Percentiles rank a stretch among this genome's conserved stretches.
Conservation (phyloP, 345 rosid genomes). For the Populus ilicifolia region DNA sequence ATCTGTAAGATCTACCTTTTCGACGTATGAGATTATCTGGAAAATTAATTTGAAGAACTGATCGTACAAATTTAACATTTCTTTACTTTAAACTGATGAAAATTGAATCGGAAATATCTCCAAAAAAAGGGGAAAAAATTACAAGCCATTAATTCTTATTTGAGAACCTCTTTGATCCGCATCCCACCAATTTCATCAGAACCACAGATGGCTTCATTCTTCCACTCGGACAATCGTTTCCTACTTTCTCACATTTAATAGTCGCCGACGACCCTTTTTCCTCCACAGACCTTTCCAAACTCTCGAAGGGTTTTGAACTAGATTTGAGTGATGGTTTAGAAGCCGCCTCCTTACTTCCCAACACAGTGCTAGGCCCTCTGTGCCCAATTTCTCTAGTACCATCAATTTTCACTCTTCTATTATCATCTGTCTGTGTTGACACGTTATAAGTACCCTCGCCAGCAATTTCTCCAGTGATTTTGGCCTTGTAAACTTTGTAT, state of each 20-base stretch:
- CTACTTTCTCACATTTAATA: background rate
- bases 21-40: too few relatives aligned
- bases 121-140: background rate
- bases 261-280: background rate
- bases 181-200: slow-evolving; percentile 13
- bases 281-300: background rate
- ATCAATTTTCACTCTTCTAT: background rate
- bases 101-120: too few relatives aligned
- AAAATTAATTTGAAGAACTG: too few relatives aligned
- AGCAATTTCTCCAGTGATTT: slow-evolving; percentile 13
- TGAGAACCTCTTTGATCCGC: slow-evolving; percentile 17
- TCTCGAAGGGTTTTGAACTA: background rate
- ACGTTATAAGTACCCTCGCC: background rate
- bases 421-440: slow-evolving; percentile 9
- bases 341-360: slow-evolving; percentile 14
- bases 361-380: background rate
- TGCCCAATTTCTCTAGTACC: background rate
- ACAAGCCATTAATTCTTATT: background rate
- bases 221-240: background rate
- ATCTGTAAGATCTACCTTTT: too few relatives aligned
- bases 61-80: too few relatives aligned
- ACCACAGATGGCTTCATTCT: slow-evolving; percentile 1
- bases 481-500: slow-evolving; percentile 25
- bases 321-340: slow-evolving; percentile 4
- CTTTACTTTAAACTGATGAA: too few relatives aligned